These are phyloP conservation scores for Sordariomycetes sp. DNA, from an alignment of 2,329 filamentous ascomycete species.

Conservation along the genomic window DNA sequence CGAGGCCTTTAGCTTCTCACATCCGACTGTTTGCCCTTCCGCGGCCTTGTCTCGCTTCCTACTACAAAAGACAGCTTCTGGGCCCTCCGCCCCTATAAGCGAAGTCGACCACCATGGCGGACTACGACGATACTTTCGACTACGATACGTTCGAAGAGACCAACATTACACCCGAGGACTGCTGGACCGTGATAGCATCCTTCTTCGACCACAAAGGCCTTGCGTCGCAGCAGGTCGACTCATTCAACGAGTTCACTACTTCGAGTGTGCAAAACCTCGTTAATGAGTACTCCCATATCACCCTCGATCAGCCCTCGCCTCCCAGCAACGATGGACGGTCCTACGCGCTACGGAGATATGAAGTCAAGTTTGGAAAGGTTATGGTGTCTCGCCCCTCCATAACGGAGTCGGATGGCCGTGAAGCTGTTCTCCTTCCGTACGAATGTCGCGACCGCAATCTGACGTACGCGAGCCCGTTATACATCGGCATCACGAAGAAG, in stretches of 20 bases:
- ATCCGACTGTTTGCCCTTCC: background rate
- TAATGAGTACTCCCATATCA: constrained; percentile 79
- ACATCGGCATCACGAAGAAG: constrained; percentile 76
- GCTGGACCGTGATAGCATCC: constrained; percentile 93
- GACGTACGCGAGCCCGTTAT: constrained; percentile 87
- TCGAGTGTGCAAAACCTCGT: constrained; percentile 92
- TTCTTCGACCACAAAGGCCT: constrained; percentile 96
- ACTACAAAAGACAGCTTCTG: background rate
- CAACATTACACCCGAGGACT: constrained; percentile 88
- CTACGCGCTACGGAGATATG: constrained; percentile 80
- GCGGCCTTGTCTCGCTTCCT: background rate
- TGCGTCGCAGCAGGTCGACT: constrained; percentile 94
- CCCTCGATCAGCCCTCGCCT: constrained; percentile 85
- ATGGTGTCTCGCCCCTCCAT: constrained; percentile 82
- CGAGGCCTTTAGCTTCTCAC: background rate
- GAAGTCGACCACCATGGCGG: constrained; percentile 29
- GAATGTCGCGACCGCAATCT: constrained; percentile 92
- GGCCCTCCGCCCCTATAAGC: background rate
- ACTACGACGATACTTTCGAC: constrained; percentile 43
- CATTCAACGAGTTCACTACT: constrained; percentile 92
- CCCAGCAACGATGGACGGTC: constrained; percentile 62
- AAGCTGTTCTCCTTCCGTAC: constrained; percentile 77
- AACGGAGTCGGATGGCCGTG: constrained; percentile 84
- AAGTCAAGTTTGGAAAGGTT: constrained; percentile 86
- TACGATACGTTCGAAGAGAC: constrained; percentile 60